Base-by-base conservation (phyloP, 1,284 basidiomycete genomes). In the Anthracocystis walkeri region DNA sequence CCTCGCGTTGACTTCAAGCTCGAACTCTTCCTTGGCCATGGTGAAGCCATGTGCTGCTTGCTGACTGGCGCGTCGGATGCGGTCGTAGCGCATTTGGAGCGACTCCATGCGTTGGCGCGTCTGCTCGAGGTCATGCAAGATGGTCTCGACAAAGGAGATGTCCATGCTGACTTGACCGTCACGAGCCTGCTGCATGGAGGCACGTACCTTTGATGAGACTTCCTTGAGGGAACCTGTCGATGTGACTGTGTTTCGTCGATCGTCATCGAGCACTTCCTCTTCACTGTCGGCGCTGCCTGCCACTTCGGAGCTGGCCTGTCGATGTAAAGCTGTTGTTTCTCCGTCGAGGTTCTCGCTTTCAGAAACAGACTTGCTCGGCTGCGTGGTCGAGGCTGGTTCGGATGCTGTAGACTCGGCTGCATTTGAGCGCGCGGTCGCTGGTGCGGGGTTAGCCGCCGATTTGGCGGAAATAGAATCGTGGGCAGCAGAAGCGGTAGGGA, bases 21-120 rank as follows among this genome's bases (percentile, higher is more conserved):
- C 94, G 83, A 95, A 97, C 85, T 98, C 95, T 57, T 92, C 91
- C 75, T 94, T 92, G 2, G 96, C 95, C 44, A 95, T 92, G 0
- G 91, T 92, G 60, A 98, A 88, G 16, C 96, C 95, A 74, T 95
- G 92, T 64, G 95, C 92, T 77, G 93, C 95, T 79, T 94, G 92
- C 82, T 93, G 92, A 84, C 93, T 96, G n/a, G 70, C 77, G 3
- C 75, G 71, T 94, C 94, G 90, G 82, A 94, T 91, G 29, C 92
- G 91, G 83, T 94, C 93, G 77, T 96, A 90, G 85, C 90, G 92
- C 67, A 86, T 88, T 82, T 92, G 93, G 74, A 97, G 87, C 54
- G 90, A 89, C 48, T 86, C 80, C 75, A 90, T 90, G 64, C 91
- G 90, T 29, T 89, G 87, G 77, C 89, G 89, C 44, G 90, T 89